Percentiles rank a stretch among this genome's conserved stretches.
These are phyloP conservation scores for Apophysomyces trapeziformis DNA, from an alignment of 371 early-diverging fungal species.

Conservation along the genomic window DNA sequence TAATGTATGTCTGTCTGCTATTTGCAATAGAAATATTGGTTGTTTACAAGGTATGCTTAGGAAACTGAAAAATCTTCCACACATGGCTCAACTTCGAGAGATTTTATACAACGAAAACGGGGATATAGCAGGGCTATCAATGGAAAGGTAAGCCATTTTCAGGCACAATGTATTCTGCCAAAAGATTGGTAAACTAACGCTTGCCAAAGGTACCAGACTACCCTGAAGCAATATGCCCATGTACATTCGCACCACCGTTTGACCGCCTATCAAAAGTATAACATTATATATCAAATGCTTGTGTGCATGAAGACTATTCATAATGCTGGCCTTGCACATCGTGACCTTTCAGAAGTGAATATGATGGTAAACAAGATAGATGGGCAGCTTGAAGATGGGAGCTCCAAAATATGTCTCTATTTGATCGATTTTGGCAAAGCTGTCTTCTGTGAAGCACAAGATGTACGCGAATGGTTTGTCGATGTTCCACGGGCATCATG, in stretches of 20 bases:
- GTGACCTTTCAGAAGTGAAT: constrained; percentile 68
- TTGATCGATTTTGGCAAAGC: constrained; percentile 72
- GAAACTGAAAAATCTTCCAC: constrained; percentile 16
- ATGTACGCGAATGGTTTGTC: constrained; percentile 58
- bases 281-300: constrained; percentile 61
- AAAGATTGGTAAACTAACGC: not conserved
- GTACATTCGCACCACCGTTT: constrained; percentile 54
- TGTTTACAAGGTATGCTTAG: not conserved
- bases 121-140: constrained; percentile 48
- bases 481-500: constrained; percentile 24
- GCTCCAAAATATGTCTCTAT: constrained; percentile 45
- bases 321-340: constrained; percentile 59
- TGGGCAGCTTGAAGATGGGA: constrained; percentile 50
- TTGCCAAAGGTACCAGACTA: constrained; percentile 42
- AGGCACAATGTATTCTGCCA: not conserved
- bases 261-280: constrained; percentile 63
- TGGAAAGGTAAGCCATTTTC: constrained; percentile 32
- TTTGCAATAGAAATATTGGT: constrained; percentile 24
- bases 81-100: constrained; percentile 47
- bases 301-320: constrained; percentile 59
- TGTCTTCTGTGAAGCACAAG: constrained; percentile 46
- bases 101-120: constrained; percentile 44
- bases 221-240: constrained; percentile 64
- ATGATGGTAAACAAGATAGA: constrained; percentile 65
- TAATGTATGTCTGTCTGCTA: constrained; percentile 12